Evolutionary conservation across 2,329 filamentous ascomycete species (phyloP).

Genomic region (Sarocladiaceae sp.): DNA sequence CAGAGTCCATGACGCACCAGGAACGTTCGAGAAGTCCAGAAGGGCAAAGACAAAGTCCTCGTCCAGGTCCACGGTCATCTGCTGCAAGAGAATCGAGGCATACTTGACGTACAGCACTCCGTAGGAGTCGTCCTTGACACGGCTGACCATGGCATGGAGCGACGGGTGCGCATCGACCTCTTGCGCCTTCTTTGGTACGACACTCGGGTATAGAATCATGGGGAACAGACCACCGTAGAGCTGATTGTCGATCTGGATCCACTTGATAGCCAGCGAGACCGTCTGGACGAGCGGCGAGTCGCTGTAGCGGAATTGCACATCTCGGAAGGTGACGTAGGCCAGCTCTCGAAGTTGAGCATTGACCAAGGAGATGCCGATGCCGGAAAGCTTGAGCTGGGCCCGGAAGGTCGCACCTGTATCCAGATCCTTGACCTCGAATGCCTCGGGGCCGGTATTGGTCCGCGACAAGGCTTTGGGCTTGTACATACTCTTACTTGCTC

Average conservation of each 20-base stretch:
- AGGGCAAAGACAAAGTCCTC: conserved; percentile 98
- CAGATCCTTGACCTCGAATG: conserved; percentile 89
- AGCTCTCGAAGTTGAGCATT: conserved; percentile 89
- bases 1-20: conserved; percentile 73
- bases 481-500: conserved; percentile 88
- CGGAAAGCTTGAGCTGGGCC: conserved; percentile 81
- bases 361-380: conserved; percentile 88
- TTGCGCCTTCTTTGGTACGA: conserved; percentile 93
- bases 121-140: conserved; percentile 97
- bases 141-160: conserved; percentile 83
- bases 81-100: conserved; percentile 85
- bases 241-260: conserved; percentile 99
- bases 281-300: conserved; percentile 95
- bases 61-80: conserved; percentile 97
- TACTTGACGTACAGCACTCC: conserved; percentile 99
- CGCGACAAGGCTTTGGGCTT: conserved; percentile 49
- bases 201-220: conserved; percentile 93
- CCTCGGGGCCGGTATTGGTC: conserved; percentile 45
- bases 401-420: conserved; percentile 86
- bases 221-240: conserved; percentile 98
- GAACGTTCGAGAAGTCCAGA: conserved; percentile 90
- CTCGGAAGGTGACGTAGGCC: conserved; percentile 88
- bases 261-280: conserved; percentile 85
- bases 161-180: conserved; percentile 97
- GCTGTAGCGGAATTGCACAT: conserved; percentile 84